A percentile compares a stretch with the other conserved stretches of the same genome.
Evolutionary conservation across 2,329 filamentous ascomycete genomes (phyloP).

Genomic region (Fusarium ramigenum): DNA sequence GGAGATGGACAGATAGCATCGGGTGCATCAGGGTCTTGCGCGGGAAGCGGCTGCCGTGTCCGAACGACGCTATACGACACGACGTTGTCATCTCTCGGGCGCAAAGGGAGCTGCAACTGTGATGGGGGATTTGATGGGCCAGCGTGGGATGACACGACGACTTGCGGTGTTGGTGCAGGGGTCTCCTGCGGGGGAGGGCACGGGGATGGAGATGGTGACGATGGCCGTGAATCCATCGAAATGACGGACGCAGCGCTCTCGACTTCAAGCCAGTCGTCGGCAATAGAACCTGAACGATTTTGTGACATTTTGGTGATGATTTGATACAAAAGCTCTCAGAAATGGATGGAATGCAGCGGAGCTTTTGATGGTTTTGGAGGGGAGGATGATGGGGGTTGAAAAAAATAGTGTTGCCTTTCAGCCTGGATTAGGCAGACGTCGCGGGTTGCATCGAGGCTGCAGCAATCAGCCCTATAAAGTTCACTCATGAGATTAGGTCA

Average conservation of each 20-base stretch:
- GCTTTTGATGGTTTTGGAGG: neutral
- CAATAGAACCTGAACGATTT: slow-evolving; percentile 4
- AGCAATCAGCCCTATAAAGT: neutral
- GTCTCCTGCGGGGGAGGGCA: neutral
- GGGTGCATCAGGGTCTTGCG: neutral
- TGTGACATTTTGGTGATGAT: slow-evolving; percentile 3
- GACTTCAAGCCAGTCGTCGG: slow-evolving; percentile 39
- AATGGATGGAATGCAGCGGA: accelerated
- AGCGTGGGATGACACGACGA: neutral
- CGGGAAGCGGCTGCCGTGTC: neutral
- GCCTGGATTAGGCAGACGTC: slow-evolving; percentile 23
- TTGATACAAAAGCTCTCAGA: accelerated
- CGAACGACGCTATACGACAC: neutral
- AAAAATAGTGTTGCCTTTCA: neutral
- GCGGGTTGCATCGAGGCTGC: neutral
- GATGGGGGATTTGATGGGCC: neutral
- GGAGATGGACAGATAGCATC: neutral
- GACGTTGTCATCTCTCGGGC: neutral
- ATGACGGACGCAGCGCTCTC: slow-evolving; percentile 30
- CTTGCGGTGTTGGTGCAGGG: neutral
- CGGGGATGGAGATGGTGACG: slow-evolving; percentile 7
- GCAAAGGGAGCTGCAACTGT: neutral
- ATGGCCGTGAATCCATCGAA: slow-evolving; percentile 15
- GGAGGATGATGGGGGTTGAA: neutral
- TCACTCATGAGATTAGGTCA: slow-evolving; percentile 12